Evolutionary conservation across 164 flowering plant species (phyloP).

Genomic region (Warburgia ugandensis): DNA sequence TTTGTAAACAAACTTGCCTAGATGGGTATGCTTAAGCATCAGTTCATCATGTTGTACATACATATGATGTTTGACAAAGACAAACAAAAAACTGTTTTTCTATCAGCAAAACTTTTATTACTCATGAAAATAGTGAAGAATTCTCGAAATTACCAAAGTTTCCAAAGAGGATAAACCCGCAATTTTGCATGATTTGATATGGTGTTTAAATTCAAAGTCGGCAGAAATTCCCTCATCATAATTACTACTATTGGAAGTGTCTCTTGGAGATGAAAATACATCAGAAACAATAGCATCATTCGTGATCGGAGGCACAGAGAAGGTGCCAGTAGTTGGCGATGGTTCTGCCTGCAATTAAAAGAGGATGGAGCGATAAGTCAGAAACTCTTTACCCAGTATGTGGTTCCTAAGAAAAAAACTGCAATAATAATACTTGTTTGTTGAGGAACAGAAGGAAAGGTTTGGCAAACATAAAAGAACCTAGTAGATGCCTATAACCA

Average conservation of each 20-base stretch:
- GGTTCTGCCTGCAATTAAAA: conserved; percentile 56
- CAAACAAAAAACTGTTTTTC: too few relatives aligned
- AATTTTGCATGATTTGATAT: conserved; percentile 19
- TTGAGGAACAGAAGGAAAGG: too few relatives aligned
- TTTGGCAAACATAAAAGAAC: too few relatives aligned
- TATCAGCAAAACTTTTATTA: not conserved
- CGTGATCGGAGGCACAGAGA: conserved; percentile 35
- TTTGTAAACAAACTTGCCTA: too few relatives aligned
- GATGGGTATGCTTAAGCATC: too few relatives aligned
- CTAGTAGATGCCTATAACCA: too few relatives aligned
- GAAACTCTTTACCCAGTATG: not conserved
- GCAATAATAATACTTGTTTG: too few relatives aligned
- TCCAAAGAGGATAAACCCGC: conserved; percentile 24
- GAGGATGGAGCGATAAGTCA: not conserved
- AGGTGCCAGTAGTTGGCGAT: conserved; percentile 88
- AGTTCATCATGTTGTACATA: too few relatives aligned
- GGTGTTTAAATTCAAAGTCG: conserved; percentile 68
- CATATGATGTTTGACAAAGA: too few relatives aligned
- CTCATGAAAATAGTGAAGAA: conserved; percentile 5
- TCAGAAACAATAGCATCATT: conserved; percentile 23
- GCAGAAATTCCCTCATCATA: conserved; percentile 33
- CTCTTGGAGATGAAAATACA: conserved; percentile 21
- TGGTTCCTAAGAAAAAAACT: too few relatives aligned
- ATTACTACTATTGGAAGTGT: conserved; percentile 20
- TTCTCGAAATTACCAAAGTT: conserved; percentile 52